Conservation (phyloP, 768 basidiomycete genomes). For the Kwoniella dejecticola region DNA sequence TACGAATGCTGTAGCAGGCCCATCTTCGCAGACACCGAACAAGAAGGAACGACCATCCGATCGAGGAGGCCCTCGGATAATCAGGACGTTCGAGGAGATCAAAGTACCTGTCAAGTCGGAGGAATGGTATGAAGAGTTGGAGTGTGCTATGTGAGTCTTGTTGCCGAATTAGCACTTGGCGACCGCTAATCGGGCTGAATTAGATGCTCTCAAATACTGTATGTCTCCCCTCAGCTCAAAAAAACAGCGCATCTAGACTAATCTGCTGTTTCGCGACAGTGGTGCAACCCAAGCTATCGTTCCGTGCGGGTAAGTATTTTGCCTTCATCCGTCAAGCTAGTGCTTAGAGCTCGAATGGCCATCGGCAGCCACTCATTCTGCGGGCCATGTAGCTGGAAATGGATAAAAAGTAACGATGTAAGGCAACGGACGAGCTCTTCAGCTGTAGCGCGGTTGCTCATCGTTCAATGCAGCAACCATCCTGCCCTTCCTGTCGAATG, state of each 20-base stretch:
- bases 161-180: not conserved
- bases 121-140: conserved; percentile 50
- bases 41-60: conserved; percentile 11
- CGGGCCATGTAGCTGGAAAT: conserved; percentile 47
- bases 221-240: no score
- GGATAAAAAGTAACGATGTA: conserved; percentile 44
- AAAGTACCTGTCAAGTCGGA: conserved; percentile 38
- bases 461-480: conserved; percentile 28
- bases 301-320: conserved; percentile 44
- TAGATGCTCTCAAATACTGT: conserved; percentile 48
- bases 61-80: conserved; percentile 26
- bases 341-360: no score
- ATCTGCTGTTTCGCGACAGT: conserved; percentile 14
- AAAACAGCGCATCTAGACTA: no score
- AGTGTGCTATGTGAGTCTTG: conserved; percentile 46
- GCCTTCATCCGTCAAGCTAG: no score
- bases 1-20: not conserved
- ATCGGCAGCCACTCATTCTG: conserved; percentile 43
- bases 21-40: not conserved
- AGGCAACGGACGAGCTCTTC: not conserved
- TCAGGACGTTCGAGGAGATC: conserved; percentile 45
- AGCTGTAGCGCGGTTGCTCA: not conserved
- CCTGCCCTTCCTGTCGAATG: conserved; percentile 45
- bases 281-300: conserved; percentile 42
- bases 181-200: not conserved